Conservation (phyloP, 2,329 filamentous ascomycete species). For the Penicillium sp. region DNA sequence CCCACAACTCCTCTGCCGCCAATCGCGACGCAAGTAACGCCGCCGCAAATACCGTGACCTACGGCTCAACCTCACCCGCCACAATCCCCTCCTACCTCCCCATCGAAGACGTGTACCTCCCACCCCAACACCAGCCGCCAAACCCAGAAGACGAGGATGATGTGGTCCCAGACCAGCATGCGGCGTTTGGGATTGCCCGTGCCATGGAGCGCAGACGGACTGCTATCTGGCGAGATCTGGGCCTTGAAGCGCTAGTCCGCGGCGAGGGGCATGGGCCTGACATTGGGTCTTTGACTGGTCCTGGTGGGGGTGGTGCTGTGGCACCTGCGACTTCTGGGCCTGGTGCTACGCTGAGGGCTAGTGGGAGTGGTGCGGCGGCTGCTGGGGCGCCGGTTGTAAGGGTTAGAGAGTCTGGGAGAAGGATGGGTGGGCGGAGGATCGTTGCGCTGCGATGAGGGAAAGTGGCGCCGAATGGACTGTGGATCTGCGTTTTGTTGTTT, state of each 20-base stretch:
- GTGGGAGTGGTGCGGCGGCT: constrained; percentile 19
- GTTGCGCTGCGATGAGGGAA: constrained; percentile 29
- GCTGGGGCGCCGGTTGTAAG: constrained; percentile 20
- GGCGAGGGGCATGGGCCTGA: constrained; percentile 22
- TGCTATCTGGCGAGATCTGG: constrained; percentile 58
- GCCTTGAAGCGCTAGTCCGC: constrained; percentile 51
- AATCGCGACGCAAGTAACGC: constrained; percentile 2
- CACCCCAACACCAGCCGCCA: constrained; percentile 58
- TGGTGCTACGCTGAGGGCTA: constrained; percentile 20
- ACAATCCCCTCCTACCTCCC: constrained; percentile 45
- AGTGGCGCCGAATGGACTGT: neutral
- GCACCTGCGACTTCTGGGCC: constrained; percentile 14
- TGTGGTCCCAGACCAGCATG: constrained; percentile 64
- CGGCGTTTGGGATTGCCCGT: constrained; percentile 62
- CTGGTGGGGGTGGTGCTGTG: constrained; percentile 23
- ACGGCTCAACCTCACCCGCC: constrained; percentile 32
- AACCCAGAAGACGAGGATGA: constrained; percentile 67
- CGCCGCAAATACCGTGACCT: constrained; percentile 22
- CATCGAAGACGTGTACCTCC: constrained; percentile 60
- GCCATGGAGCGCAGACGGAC: constrained; percentile 56
- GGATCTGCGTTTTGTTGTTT: neutral
- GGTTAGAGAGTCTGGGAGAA: constrained; percentile 31
- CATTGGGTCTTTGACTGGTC: constrained; percentile 10
- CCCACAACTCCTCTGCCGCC: neutral
- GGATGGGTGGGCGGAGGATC: constrained; percentile 40